phyloP scores from a whole-genome alignment of 2,329 filamentous ascomycete genomes.

The Exophiala sideris region DNA sequence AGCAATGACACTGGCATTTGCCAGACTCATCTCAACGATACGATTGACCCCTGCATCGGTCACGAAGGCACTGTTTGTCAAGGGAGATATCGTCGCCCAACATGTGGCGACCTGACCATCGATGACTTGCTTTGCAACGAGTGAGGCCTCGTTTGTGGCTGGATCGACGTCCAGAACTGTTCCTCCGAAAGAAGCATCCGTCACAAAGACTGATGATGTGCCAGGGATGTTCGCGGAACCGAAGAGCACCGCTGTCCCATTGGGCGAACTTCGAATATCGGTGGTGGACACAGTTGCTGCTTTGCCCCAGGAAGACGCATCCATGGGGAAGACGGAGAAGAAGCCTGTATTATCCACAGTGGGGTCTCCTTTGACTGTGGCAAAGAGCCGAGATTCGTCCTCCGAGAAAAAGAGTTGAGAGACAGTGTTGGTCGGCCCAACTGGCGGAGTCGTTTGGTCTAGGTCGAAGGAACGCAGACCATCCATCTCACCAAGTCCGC shows the following conservation, averaged over 20 bases:
- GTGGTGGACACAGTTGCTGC: slow-evolving; percentile 19
- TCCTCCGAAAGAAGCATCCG: slow-evolving; percentile 58
- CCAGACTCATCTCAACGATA: slow-evolving; percentile 55
- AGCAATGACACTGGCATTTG: slow-evolving; percentile 48
- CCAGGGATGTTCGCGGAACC: slow-evolving; percentile 50
- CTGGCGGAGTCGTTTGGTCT: slow-evolving; percentile 56
- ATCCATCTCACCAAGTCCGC: slow-evolving; percentile 36
- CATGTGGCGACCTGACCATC: slow-evolving; percentile 55
- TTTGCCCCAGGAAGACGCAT: slow-evolving; percentile 16
- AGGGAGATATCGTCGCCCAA: slow-evolving; percentile 53
- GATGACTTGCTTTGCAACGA: slow-evolving; percentile 40
- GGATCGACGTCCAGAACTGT: slow-evolving; percentile 47
- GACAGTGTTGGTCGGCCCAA: slow-evolving; percentile 57
- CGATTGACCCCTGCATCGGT: slow-evolving; percentile 54
- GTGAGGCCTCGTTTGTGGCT: slow-evolving; percentile 30
- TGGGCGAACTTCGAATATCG: slow-evolving; percentile 43
- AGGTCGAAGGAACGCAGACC: slow-evolving; percentile 44
- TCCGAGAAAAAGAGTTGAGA: slow-evolving; percentile 60
- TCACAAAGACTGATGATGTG: slow-evolving; percentile 49
- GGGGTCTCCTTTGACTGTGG: slow-evolving; percentile 61
- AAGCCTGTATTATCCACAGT: slow-evolving; percentile 55
- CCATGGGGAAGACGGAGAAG: slow-evolving; percentile 51
- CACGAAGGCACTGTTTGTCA: slow-evolving; percentile 55
- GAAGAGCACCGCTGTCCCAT: slow-evolving; percentile 58
- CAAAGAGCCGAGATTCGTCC: slow-evolving; percentile 52